Evolutionary conservation across 2,329 filamentous ascomycete species (phyloP).

Genomic region (Curvularia eragrostidis): DNA sequence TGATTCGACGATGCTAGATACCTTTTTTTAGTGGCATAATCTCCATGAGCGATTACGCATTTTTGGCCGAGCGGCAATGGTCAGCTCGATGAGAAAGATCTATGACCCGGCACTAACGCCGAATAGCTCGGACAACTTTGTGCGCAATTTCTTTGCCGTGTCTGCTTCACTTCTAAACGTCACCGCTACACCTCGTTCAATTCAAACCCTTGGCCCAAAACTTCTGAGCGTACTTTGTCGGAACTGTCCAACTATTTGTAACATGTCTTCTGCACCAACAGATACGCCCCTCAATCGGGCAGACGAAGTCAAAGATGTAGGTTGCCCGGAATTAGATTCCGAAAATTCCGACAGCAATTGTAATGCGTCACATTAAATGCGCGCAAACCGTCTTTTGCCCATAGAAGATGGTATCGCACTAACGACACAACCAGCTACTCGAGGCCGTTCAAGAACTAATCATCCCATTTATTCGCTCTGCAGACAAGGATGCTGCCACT

Average conservation of each 20-base stretch:
- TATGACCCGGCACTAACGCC: conserved; percentile 22
- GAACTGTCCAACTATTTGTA: not conserved
- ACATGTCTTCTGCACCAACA: conserved; percentile 9
- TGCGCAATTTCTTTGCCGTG: conserved; percentile 5
- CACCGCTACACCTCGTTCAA: not conserved
- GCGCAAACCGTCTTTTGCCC: not conserved
- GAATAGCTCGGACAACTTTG: conserved; percentile 7
- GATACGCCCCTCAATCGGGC: conserved; percentile 41
- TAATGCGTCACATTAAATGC: not conserved
- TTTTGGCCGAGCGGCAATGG: conserved; percentile 6
- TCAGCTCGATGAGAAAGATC: conserved; percentile 8
- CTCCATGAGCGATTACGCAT: conserved; percentile 7
- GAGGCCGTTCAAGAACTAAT: conserved; percentile 69
- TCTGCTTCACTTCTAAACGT: conserved; percentile 1
- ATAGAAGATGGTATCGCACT: not conserved
- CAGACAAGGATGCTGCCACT: conserved; percentile 67
- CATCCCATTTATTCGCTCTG: conserved; percentile 72
- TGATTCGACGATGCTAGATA: conserved; percentile 42
- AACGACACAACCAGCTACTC: conserved; percentile 17
- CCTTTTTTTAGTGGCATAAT: conserved; percentile 25
- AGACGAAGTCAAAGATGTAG: conserved; percentile 50
- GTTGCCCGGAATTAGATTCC: conserved; percentile 18
- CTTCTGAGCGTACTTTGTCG: not conserved
- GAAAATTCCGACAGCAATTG: conserved; percentile 14
- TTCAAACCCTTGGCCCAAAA: not conserved